phyloP scores from a whole-genome alignment of 2,329 filamentous ascomycete species.

The Sporothrix curviconia region DNA sequence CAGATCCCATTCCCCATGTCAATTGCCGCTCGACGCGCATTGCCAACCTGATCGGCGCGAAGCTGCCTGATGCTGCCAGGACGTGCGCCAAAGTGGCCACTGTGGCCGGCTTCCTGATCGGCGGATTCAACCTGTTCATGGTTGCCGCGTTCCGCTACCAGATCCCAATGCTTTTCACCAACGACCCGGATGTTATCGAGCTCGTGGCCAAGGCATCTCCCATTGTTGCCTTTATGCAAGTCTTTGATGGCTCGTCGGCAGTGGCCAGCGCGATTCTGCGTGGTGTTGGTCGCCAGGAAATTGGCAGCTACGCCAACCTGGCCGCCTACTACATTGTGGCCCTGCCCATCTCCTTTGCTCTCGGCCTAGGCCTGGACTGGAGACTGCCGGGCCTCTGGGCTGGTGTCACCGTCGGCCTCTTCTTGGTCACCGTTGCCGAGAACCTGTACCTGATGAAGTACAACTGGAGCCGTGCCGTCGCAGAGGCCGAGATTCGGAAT shows the following conservation, averaged over 20 bases:
- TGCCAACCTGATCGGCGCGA: slow-evolving; percentile 86
- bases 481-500: slow-evolving; percentile 48
- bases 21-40: slow-evolving; percentile 85
- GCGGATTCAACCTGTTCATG: slow-evolving; percentile 68
- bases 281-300: slow-evolving; percentile 79
- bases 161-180: slow-evolving; percentile 74
- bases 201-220: slow-evolving; percentile 67
- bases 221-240: slow-evolving; percentile 78
- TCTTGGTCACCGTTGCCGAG: slow-evolving; percentile 49
- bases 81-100: slow-evolving; percentile 72
- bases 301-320: slow-evolving; percentile 84
- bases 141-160: slow-evolving; percentile 62
- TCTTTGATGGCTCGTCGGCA: slow-evolving; percentile 75
- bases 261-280: slow-evolving; percentile 79
- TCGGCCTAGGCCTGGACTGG: slow-evolving; percentile 72
- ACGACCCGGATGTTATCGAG: slow-evolving; percentile 60
- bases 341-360: slow-evolving; percentile 73
- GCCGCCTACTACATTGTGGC: slow-evolving; percentile 82
- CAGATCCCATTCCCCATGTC: slow-evolving; percentile 89
- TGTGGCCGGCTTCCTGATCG: slow-evolving; percentile 60
- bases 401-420: slow-evolving; percentile 67
- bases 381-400: slow-evolving; percentile 75
- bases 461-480: slow-evolving; percentile 48
- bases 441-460: slow-evolving; percentile 46
- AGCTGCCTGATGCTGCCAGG: slow-evolving; percentile 71